These are phyloP conservation scores for Cytospora leucostoma DNA, from an alignment of 2,329 filamentous ascomycete species.

Conservation along the genomic window DNA sequence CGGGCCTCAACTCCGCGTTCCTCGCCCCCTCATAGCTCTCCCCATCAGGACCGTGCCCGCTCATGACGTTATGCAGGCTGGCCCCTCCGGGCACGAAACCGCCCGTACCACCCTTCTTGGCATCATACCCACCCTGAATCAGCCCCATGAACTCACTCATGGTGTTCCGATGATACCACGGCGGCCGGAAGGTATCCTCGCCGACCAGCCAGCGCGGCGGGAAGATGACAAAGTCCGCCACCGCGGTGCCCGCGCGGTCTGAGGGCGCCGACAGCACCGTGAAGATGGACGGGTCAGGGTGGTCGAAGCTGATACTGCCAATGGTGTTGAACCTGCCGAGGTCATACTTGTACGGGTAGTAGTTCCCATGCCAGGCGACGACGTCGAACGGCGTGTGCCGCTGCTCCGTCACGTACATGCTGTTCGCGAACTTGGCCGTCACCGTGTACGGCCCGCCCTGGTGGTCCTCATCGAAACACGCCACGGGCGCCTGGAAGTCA, in stretches of 20 bases:
- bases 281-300: slow-evolving; percentile 78
- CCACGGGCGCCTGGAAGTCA: slow-evolving; percentile 74
- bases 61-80: slow-evolving; percentile 70
- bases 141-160: slow-evolving; percentile 68
- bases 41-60: slow-evolving; percentile 64
- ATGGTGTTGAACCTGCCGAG: slow-evolving; percentile 75
- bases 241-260: slow-evolving; percentile 60
- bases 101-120: slow-evolving; percentile 55
- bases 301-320: slow-evolving; percentile 72
- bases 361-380: slow-evolving; percentile 79
- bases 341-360: slow-evolving; percentile 82
- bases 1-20: slow-evolving; percentile 54
- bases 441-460: slow-evolving; percentile 47
- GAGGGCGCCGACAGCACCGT: slow-evolving; percentile 68
- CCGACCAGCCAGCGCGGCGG: slow-evolving; percentile 70
- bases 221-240: slow-evolving; percentile 74
- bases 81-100: slow-evolving; percentile 63
- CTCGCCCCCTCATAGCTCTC: slow-evolving; percentile 58
- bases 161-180: slow-evolving; percentile 72
- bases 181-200: slow-evolving; percentile 70
- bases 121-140: slow-evolving; percentile 61
- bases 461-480: slow-evolving; percentile 64
- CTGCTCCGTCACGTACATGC: slow-evolving; percentile 66
- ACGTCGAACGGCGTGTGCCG: slow-evolving; percentile 76
- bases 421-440: slow-evolving; percentile 66